Conservation (phyloP, 192 early-diverging fungal species). For the Geranomyces variabilis region DNA sequence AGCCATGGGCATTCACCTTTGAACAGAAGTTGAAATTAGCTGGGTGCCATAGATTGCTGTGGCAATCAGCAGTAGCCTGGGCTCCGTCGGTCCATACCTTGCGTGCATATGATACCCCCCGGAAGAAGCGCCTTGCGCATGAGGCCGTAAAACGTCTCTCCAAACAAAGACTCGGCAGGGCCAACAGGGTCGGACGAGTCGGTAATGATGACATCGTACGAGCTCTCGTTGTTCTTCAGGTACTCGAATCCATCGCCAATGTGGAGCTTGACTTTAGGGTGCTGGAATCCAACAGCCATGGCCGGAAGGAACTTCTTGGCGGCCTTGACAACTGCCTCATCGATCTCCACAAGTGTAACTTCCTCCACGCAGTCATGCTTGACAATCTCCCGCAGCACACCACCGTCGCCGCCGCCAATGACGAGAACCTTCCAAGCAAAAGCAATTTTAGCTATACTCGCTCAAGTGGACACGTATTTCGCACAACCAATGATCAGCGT, state of each 20-base stretch:
- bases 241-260: constrained; percentile 97
- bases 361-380: constrained; percentile 94
- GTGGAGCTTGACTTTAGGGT: constrained; percentile 93
- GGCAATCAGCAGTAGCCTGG: not conserved
- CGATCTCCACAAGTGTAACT: constrained; percentile 95
- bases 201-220: constrained; percentile 98
- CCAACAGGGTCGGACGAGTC: constrained; percentile 98
- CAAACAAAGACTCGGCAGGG: constrained; percentile 94
- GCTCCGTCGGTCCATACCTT: constrained; percentile 62
- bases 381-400: constrained; percentile 96
- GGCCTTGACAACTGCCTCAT: constrained; percentile 89
- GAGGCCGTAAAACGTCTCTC: constrained; percentile 88
- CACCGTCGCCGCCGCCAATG: constrained; percentile 99
- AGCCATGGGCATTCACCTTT: constrained; percentile 99
- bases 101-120: constrained; percentile 92
- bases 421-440: constrained; percentile 74
- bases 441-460: not conserved
- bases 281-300: constrained; percentile 91
- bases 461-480: not conserved
- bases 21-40: too few relatives aligned
- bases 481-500: not conserved
- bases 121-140: constrained; percentile 87
- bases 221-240: constrained; percentile 81
- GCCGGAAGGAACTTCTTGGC: constrained; percentile 92
- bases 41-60: too few relatives aligned